Evolutionary conservation across 345 rosid genomes (phyloP), one percentile per base, ranked within the genome.

Genomic region (Clausena lansium): DNA sequence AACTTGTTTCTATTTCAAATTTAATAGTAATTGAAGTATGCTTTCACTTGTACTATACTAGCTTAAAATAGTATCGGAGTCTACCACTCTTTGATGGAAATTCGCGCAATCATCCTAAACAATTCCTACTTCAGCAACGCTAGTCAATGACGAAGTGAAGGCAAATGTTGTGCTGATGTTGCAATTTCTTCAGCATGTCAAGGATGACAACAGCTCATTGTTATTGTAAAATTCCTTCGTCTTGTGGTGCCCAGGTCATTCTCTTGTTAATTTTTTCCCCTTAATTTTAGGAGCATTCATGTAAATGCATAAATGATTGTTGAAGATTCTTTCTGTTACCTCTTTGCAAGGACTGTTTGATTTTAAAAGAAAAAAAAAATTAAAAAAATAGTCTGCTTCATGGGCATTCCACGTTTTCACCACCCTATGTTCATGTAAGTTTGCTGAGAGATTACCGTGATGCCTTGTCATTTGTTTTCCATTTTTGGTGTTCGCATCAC

Each of bases 281-380:
- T 41, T 41, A 38, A 67, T 45, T 70, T 79, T 65, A 59, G 77
- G 77, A 74, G 59, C 79, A 33, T 50, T 25, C 74, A 36, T 80
- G 87, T 86, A 89, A 83, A 85, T 75, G 78, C 85, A 76, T 70
- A 38, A 80, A 71, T 77, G 80, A 70, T 77, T 62, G 58, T 58
- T 78, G 73, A 78, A 75, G 73, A 77, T 81, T 74, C 54, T 62
- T 73, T 62, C 55, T 13, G 36, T 67, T 77, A 60, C 70, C 61
- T 66, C 73, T 62, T 62, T n/a, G 71, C 66, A 65, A 20, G 57
- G 30, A 65, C 61, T 77, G 32, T 69, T 50, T 15, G 25, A 47
- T 57, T 3, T 41, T 15, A 52, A 69, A 30, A 57, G 20, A 10
- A 71, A 54, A 75, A 63, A 30, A 19, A 52, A 52, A 4, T 5